Evolutionary conservation across 2,329 filamentous ascomycete genomes (phyloP).

Genomic region (Trichophyton rubrum): DNA sequence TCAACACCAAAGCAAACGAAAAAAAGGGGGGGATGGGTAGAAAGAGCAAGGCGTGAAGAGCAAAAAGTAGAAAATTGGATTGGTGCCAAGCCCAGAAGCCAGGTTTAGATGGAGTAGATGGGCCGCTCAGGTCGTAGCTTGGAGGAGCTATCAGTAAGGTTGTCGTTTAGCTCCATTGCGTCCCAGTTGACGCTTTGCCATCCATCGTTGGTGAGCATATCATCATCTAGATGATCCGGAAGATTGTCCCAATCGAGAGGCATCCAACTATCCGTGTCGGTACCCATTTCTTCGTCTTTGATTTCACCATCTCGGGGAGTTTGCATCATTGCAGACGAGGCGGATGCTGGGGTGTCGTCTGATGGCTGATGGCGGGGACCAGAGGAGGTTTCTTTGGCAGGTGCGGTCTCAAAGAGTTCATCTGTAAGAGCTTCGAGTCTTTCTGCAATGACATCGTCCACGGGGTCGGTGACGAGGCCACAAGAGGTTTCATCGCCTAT

Average conservation of each 20-base stretch:
- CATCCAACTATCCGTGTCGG: constrained; percentile 20
- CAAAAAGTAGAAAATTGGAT: not conserved
- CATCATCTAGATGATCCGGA: constrained; percentile 18
- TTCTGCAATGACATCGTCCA: constrained; percentile 25
- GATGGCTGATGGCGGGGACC: constrained; percentile 18
- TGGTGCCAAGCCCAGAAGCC: too few relatives aligned
- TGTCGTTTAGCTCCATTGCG: constrained; percentile 22
- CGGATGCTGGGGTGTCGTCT: constrained; percentile 29
- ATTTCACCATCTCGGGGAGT: constrained; percentile 28
- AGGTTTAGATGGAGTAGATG: constrained; percentile 1
- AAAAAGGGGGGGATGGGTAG: not conserved
- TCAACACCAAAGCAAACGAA: not conserved
- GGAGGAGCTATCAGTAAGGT: constrained; percentile 15
- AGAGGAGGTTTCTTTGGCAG: constrained; percentile 25
- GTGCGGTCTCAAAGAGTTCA: too few relatives aligned
- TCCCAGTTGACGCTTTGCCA: constrained; percentile 27
- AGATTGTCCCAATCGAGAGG: constrained; percentile 24
- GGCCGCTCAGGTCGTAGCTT: not conserved
- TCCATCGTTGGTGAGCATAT: constrained; percentile 12
- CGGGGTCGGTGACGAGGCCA: constrained; percentile 23
- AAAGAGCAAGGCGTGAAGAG: not conserved
- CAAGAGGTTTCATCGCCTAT: constrained; percentile 19
- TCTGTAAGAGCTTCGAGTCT: too few relatives aligned
- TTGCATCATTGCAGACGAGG: constrained; percentile 23
- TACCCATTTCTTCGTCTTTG: constrained; percentile 21